These are phyloP conservation scores for Agarophyton chilense DNA, from an alignment of 23 red algal genomes.

Conservation along the genomic window DNA sequence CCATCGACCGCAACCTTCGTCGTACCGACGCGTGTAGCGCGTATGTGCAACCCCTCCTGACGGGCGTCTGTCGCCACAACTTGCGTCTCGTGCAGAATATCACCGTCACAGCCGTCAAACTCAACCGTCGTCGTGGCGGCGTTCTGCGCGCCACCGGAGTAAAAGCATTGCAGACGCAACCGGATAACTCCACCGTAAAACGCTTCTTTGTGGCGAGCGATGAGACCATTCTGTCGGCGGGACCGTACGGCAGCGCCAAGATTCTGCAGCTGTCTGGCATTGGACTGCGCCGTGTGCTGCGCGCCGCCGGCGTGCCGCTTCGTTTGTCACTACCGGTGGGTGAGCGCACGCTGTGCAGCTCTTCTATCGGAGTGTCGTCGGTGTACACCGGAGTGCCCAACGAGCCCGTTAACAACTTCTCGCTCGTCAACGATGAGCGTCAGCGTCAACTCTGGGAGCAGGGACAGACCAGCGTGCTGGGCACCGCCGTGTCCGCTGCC, in stretches of 20 bases:
- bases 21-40: slow-evolving; percentile 55
- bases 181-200: neutral
- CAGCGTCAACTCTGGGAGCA: slow-evolving; percentile 12
- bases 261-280: slow-evolving; percentile 50
- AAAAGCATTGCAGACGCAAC: neutral
- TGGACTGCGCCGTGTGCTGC: slow-evolving; percentile 33
- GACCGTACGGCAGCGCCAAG: slow-evolving; percentile 21
- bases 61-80: slow-evolving; percentile 20
- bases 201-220: neutral
- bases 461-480: slow-evolving; percentile 36
- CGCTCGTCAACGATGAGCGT: neutral
- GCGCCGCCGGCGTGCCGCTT: neutral
- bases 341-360: neutral
- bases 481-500: slow-evolving; percentile 4
- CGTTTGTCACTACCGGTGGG: slow-evolving; percentile 61
- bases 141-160: slow-evolving; percentile 1
- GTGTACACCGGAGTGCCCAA: slow-evolving; percentile 32
- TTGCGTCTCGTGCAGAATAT: slow-evolving; percentile 47
- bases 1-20: slow-evolving; percentile 21
- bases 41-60: neutral
- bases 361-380: neutral
- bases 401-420: slow-evolving; percentile 28
- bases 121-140: neutral
- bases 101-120: slow-evolving; percentile 23
- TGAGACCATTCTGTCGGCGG: slow-evolving; percentile 37